Evolutionary conservation across 176 grass and related monocot species (phyloP).

Genomic region (Phyllostachys edulis): DNA sequence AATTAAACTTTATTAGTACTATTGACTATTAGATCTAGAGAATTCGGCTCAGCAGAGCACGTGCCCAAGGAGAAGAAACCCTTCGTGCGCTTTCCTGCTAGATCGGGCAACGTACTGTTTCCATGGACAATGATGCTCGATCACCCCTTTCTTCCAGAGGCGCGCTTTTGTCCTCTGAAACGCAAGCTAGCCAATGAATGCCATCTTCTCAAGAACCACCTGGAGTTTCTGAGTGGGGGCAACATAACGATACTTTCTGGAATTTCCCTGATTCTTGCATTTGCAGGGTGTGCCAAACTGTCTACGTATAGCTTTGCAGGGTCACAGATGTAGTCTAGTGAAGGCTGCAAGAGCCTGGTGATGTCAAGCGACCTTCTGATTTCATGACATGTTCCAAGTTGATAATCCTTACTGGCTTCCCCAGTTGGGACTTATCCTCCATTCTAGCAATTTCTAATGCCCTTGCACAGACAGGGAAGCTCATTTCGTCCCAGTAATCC

Average conservation of each 20-base stretch:
- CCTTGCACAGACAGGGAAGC: slow-evolving; percentile 70
- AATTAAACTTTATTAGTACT: background rate
- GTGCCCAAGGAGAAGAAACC: background rate
- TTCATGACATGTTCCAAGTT: slow-evolving; percentile 59
- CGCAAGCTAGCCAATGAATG: slow-evolving; percentile 3
- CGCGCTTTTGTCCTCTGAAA: background rate
- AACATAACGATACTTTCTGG: background rate
- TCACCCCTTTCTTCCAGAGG: background rate
- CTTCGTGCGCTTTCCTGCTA: background rate
- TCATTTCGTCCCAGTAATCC: slow-evolving; percentile 65
- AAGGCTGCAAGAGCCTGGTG: background rate
- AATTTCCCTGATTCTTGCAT: background rate
- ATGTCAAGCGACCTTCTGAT: slow-evolving; percentile 27
- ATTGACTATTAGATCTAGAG: background rate
- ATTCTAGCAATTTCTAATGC: slow-evolving; percentile 67
- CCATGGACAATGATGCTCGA: background rate
- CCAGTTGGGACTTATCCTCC: slow-evolving; percentile 79
- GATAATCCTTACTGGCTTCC: slow-evolving; percentile 82
- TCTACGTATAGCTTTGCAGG: background rate
- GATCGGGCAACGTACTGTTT: background rate
- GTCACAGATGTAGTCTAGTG: background rate
- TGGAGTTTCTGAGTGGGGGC: background rate
- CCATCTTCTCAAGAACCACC: background rate
- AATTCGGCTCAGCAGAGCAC: background rate
- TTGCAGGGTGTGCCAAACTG: background rate